Evolutionary conservation across 2,329 filamentous ascomycete species (phyloP), one percentile per base, ranked within the genome.

Genomic region (Hypoxylon rubiginosum): DNA sequence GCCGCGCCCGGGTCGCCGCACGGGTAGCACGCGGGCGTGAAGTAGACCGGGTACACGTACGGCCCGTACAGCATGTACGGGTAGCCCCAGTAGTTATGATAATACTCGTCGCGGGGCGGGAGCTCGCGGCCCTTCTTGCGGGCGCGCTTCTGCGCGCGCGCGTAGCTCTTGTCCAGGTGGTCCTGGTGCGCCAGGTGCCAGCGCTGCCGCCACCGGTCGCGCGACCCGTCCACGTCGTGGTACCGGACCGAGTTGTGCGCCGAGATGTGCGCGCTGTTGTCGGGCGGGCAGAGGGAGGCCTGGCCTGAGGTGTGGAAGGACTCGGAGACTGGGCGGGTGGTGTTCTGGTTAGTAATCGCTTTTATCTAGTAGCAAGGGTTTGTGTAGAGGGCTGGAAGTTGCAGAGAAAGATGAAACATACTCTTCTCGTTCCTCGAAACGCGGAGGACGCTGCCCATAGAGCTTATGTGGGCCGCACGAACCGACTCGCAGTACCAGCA

Each of bases 401-500:
- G 45, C 3, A 28, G 13, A 19, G 45, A 45, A 30, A 50, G 21
- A 7, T 70, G 66, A 74, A 9, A 58, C 66, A 69, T 76, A 79
- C 81, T 71, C 64, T 82, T 85, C 45, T 84, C 81, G 6, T 82
- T 80, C 26, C 78, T 81, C 0, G 82, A 84, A 6, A 82, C 71
- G 5, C 82, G 80, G 15, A 90, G 79, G 1, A 83, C 71, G 17
- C 79, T 80, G 3, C 79, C 81, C 1, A 86, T 69, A 1, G 80
- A 75, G 10, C 82, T 83, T 1, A 87, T 82, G 71, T 89, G 83
- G 1, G 84, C 80, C 46, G 87, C 81, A 34, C 91, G 87, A 57
- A 90, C 85, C 4, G 89, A 85, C 78, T 96, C 92, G 78, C 93
- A 97, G 77, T 94, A 93, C 91, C 92, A 94, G 77, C 92, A 94